Percentiles rank a stretch among this genome's conserved stretches.
These are phyloP conservation scores for Rhodotorula glutinis DNA, from an alignment of 1,284 basidiomycete genomes.

Conservation along the genomic window DNA sequence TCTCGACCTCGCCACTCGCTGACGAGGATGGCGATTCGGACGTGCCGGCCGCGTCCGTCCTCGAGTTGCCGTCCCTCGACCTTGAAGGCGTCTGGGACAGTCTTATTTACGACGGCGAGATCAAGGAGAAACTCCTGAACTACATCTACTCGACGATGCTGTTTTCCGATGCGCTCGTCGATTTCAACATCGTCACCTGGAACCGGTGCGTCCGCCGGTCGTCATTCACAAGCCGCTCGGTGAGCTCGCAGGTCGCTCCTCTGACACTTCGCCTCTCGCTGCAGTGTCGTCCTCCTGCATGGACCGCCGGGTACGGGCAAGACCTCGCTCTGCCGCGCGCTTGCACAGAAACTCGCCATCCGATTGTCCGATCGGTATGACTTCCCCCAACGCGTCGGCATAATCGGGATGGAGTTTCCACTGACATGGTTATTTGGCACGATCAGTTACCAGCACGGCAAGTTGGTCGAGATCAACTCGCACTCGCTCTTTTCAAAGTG, in stretches of 20 bases:
- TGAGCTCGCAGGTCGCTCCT: neutral
- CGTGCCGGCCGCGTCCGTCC: constrained; percentile 36
- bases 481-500: constrained; percentile 93
- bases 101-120: constrained; percentile 81
- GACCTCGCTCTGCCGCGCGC: constrained; percentile 87
- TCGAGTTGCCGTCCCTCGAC: constrained; percentile 18
- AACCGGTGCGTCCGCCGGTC: constrained; percentile 59
- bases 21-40: constrained; percentile 64
- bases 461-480: constrained; percentile 94
- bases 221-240: neutral
- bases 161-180: constrained; percentile 82
- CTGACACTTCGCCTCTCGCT: neutral
- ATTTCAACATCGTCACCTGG: constrained; percentile 91
- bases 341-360: constrained; percentile 93
- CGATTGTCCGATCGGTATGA: constrained; percentile 73
- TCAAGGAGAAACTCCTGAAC: constrained; percentile 75
- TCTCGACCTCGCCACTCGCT: constrained; percentile 53
- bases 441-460: constrained; percentile 73
- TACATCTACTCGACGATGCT: constrained; percentile 91
- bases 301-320: constrained; percentile 98
- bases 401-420: no score
- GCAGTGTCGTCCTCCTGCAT: constrained; percentile 78
- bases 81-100: constrained; percentile 86
- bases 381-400: no score
- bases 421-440: fast-evolving